Percentiles rank a stretch among this genome's conserved stretches.
These are phyloP conservation scores for Whalleya microplaca DNA, from an alignment of 2,329 filamentous ascomycete genomes.

Conservation along the genomic window DNA sequence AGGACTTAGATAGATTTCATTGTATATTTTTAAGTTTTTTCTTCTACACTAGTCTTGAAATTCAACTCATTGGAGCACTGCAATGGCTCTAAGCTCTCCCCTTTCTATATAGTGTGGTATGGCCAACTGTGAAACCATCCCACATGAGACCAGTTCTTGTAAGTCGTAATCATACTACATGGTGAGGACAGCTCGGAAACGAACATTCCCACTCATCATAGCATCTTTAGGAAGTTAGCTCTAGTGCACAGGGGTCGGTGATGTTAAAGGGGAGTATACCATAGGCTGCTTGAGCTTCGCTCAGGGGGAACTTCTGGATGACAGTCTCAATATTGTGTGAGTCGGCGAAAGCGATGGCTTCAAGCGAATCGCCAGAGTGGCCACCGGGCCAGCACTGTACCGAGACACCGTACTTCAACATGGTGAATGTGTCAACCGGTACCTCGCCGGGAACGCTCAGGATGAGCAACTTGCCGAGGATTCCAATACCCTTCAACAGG, in stretches of 20 bases:
- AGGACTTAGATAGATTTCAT: too few species aligned
- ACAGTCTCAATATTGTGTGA: constrained; percentile 12
- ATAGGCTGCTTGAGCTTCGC: constrained; percentile 15
- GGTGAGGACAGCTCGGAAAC: constrained; percentile 13
- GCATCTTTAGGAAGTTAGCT: constrained; percentile 11
- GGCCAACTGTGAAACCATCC: too few species aligned
- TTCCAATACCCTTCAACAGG: constrained; percentile 19
- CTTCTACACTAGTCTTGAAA: too few species aligned
- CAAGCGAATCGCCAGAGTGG: constrained; percentile 13
- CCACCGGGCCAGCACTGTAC: constrained; percentile 21
- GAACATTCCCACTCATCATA: constrained; percentile 7
- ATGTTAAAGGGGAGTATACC: constrained; percentile 1
- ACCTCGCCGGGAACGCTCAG: constrained; percentile 17
- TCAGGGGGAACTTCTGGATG: constrained; percentile 21
- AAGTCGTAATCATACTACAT: background rate
- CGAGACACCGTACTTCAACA: constrained; percentile 19
- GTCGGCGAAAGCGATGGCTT: constrained; percentile 19
- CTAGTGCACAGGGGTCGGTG: background rate
- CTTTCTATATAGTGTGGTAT: too few species aligned
- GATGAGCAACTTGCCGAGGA: constrained; percentile 25
- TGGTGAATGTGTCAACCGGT: constrained; percentile 5
- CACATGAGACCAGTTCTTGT: too few species aligned
- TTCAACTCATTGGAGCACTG: too few species aligned
- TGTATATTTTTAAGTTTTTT: too few species aligned
- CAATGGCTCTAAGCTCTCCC: too few species aligned